Base-by-base conservation (phyloP, 208 protist genomes). In the Acanthamoeba lugdunensis region DNA sequence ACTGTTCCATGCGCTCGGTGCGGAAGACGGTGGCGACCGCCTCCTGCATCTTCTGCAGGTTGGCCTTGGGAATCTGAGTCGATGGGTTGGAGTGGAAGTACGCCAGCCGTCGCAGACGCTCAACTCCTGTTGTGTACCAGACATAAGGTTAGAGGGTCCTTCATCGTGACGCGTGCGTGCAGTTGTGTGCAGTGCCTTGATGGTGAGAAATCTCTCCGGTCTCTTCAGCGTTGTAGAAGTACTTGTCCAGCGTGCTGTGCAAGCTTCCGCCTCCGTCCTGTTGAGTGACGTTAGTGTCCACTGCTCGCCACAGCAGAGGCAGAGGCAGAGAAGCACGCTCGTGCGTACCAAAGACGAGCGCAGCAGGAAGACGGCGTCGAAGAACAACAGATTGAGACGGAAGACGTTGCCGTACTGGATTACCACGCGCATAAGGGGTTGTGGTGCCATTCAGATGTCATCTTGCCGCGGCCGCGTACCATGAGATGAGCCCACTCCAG, bases 231-330 rank as follows among this genome's bases (percentile, higher is more conserved):
- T 84, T 84, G 75, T 84, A 84, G 75, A 84, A 84, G 23, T 84
- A 84, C 75, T 84, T 84, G 48, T 84, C 75, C 45, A 84, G 48
- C 33, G 75, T 84, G 75, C 75, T 84, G 75, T 84, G 75, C 13
- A 84, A 33, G 75, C 75, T 84, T 8, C 75, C 75, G 11, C 75
- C 75, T 18, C 75, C 75, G 5, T 84, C 75, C 75, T 84, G 37
- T 30, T 50, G 75, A 0, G n/a, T 1, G 45, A 52, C 14, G 16
- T 56, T 13, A 18, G 52, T 18, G 13, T 13, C 14, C 1, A 13
- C 4, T 56, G 14, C 52, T 56, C 52, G 52, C 11, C 9, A 21
- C 14, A 56, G 52, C 14, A n/a, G n/a, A n/a, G n/a, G n/a, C n/a
- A n/a, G n/a, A n/a, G 11, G 41, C 71, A 84, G 14, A 30, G 25